phyloP scores from a whole-genome alignment of 148 eudicot genomes.

The Silene latifolia region DNA sequence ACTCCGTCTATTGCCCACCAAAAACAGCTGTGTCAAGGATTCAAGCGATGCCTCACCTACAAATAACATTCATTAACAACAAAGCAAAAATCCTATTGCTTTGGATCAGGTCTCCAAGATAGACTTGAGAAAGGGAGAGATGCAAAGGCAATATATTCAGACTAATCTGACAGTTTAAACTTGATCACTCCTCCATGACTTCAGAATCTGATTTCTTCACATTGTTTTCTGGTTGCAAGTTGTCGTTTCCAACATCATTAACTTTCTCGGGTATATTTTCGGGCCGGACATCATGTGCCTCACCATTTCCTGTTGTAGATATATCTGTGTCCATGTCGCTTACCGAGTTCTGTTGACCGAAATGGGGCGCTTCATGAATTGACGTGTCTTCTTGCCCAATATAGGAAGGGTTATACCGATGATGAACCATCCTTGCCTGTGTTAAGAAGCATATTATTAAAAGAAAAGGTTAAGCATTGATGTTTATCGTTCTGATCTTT shows the following conservation, averaged over 20 bases:
- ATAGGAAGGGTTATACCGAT: slow-evolving; percentile 37
- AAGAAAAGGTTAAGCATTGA: not conserved
- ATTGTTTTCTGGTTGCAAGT: slow-evolving; percentile 23
- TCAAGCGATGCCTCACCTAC: not conserved
- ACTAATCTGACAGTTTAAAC: not conserved
- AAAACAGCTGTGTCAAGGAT: not conserved
- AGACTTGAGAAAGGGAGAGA: too few relatives aligned
- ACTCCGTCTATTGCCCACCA: not conserved
- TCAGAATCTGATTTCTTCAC: slow-evolving; percentile 25
- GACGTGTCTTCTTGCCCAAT: slow-evolving; percentile 37
- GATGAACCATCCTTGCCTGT: slow-evolving; percentile 57
- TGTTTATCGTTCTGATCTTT: not conserved
- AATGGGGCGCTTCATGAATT: slow-evolving; percentile 24
- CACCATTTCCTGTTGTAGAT: slow-evolving; percentile 26
- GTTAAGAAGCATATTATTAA: not conserved
- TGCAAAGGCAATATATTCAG: not conserved
- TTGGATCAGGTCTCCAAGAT: not conserved
- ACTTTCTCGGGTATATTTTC: slow-evolving; percentile 23
- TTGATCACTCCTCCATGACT: slow-evolving; percentile 24
- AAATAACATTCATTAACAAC: not conserved
- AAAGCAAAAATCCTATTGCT: not conserved
- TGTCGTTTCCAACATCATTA: slow-evolving; percentile 27
- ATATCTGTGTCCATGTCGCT: slow-evolving; percentile 28
- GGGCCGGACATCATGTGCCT: slow-evolving; percentile 19
- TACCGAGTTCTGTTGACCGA: slow-evolving; percentile 22